Conservation (phyloP, 345 rosid species). For the Salix dunnii region DNA sequence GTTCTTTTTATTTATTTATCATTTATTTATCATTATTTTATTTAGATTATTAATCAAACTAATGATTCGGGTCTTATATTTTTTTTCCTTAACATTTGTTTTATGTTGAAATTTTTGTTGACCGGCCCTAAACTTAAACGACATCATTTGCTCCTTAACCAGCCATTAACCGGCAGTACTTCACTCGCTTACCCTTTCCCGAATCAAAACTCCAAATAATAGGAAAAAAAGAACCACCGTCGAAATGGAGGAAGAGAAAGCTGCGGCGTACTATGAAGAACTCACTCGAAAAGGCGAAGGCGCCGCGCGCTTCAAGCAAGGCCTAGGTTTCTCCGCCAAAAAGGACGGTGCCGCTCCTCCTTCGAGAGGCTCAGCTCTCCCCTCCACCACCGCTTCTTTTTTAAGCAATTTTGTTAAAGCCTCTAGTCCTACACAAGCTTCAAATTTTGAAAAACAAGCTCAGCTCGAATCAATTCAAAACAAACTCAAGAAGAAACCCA, state of each 20-base stretch:
- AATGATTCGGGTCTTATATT: too few relatives aligned
- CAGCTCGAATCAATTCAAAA: conserved; percentile 63
- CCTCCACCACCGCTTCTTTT: conserved; percentile 62
- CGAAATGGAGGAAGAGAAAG: conserved; percentile 25
- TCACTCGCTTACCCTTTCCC: not conserved
- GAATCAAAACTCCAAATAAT: not conserved
- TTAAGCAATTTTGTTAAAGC: conserved; percentile 70
- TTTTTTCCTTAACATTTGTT: too few relatives aligned
- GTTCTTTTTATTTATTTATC: too few relatives aligned
- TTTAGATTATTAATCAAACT: too few relatives aligned
- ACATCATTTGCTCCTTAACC: too few relatives aligned
- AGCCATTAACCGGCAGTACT: too few relatives aligned
- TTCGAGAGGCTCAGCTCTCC: conserved; percentile 44
- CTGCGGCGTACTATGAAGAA: conserved; percentile 41
- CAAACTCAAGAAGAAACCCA: conserved; percentile 55
- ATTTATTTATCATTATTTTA: too few relatives aligned
- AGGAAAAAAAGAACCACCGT: too few relatives aligned
- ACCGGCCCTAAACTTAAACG: too few relatives aligned
- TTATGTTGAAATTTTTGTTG: too few relatives aligned
- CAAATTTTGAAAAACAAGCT: conserved; percentile 50
- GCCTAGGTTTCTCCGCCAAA: conserved; percentile 73
- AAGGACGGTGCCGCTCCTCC: conserved; percentile 29
- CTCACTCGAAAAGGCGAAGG: conserved; percentile 86
- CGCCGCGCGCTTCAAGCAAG: conserved; percentile 95
- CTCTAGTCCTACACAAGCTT: conserved; percentile 50